Evolutionary conservation across 768 basidiomycete genomes (phyloP), one percentile per base, ranked within the genome.

Genomic region (Filobasidium floriforme): DNA sequence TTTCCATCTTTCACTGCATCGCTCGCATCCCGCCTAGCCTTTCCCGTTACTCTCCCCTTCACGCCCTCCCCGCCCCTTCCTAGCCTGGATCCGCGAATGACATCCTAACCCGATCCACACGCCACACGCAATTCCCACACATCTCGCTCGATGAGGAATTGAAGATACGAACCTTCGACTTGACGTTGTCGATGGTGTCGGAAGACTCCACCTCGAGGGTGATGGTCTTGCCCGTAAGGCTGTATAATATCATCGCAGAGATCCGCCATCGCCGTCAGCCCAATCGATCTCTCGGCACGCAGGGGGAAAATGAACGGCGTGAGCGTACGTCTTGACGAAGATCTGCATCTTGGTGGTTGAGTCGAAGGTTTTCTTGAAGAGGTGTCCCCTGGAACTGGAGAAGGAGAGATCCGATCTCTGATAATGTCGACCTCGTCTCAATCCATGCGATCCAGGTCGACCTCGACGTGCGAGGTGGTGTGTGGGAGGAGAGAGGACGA

Each of bases 201-300:
- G 80, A 80, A 28, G 81, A 80, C 75, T 81, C 80, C 66, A 81
- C 81, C 75, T 81, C 80, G 69, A 81, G 76, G 66, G 87, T 88
- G 74, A 88, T 87, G 59, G 88, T 89, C 83, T 88, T 88, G 59
- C 87, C 87, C 7, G 87, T 88, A 5, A 88, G 79, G 71, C 75
- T 78, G 62, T 55, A 24, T n/a, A 24, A 7, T 28, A 22, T 32
- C 60, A 11, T 18, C 52, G 26, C 24, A 44, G 40, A 59, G 14
- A n/a, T 37, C 57, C 55, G 57, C 52, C 55, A 59, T 55, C 54
- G 40, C 41, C n/a, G n/a, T n/a, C n/a, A n/a, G n/a, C n/a, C n/a
- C n/a, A n/a, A n/a, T n/a, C n/a, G n/a, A n/a, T n/a, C n/a, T n/a
- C n/a, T n/a, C n/a, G n/a, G n/a, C n/a, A n/a, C n/a, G n/a, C n/a